A percentile compares a stretch with the other conserved stretches of the same genome.
These are phyloP conservation scores for Grosmannia serpens DNA, from an alignment of 2,329 filamentous ascomycete genomes.

Conservation along the genomic window DNA sequence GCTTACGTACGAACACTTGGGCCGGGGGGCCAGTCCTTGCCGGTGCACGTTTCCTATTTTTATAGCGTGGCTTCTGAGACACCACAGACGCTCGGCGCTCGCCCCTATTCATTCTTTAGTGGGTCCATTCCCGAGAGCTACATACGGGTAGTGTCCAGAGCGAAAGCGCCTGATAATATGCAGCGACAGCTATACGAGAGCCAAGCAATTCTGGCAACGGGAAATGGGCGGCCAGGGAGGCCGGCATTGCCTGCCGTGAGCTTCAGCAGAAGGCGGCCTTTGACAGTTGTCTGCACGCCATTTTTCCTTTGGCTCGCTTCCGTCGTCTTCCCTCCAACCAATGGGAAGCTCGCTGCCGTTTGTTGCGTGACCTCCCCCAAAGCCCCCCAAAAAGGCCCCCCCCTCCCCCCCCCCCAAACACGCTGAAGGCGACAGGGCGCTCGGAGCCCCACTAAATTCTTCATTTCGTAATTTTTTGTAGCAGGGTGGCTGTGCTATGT, in stretches of 20 bases:
- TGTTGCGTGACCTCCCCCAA: not conserved
- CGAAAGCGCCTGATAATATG: not conserved
- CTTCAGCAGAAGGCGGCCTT: too few relatives aligned
- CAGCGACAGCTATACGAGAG: not conserved
- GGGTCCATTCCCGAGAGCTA: not conserved
- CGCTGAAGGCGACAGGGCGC: not conserved
- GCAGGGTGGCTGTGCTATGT: conserved; percentile 12
- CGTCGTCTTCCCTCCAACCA: too few relatives aligned
- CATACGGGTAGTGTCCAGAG: not conserved
- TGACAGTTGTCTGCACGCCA: too few relatives aligned
- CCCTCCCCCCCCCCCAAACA: not conserved
- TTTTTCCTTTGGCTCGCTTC: too few relatives aligned
- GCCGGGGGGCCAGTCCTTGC: not conserved
- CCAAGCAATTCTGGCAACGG: not conserved
- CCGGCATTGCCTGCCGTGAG: not conserved
- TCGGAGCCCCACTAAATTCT: not conserved
- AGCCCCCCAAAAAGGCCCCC: not conserved
- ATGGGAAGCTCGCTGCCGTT: too few relatives aligned
- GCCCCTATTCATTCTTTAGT: not conserved
- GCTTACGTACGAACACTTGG: not conserved
- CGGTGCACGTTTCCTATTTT: not conserved
- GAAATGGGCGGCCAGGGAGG: not conserved
- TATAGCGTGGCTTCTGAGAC: not conserved
- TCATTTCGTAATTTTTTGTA: not conserved
- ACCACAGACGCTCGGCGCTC: not conserved